A percentile compares a stretch with the other conserved stretches of the same genome.
Conservation (phyloP, 352 stramenopile genomes). For the Halophytophthora polymorphica region DNA sequence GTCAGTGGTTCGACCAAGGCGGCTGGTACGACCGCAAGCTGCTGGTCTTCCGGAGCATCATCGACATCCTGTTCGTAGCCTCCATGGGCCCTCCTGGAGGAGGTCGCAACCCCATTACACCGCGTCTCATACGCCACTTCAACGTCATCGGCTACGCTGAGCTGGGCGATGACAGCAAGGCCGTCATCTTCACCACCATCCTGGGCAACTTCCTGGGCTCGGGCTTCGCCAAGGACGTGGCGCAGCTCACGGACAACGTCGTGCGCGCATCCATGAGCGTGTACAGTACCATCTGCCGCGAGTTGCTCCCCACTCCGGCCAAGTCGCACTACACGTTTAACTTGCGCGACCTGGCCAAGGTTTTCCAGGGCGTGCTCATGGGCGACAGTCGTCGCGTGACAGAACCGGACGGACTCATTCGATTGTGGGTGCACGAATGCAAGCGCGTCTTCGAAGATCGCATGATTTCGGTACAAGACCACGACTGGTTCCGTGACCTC, state of each 20-base stretch:
- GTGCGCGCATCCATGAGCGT: conserved; percentile 87
- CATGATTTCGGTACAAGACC: conserved; percentile 89
- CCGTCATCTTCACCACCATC: conserved; percentile 92
- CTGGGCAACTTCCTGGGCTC: conserved; percentile 80
- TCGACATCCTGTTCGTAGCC: conserved; percentile 87
- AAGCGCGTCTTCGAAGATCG: conserved; percentile 94
- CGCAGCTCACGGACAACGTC: conserved; percentile 55
- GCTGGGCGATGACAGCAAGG: conserved; percentile 87
- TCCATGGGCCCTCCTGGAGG: conserved; percentile 92
- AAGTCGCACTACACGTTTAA: conserved; percentile 97
- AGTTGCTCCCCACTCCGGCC: conserved; percentile 91
- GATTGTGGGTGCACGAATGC: conserved; percentile 92
- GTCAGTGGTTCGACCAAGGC: conserved; percentile 93
- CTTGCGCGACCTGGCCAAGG: conserved; percentile 91
- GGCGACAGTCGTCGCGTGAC: conserved; percentile 71
- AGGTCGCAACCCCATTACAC: conserved; percentile 90
- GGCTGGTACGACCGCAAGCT: conserved; percentile 95
- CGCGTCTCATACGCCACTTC: conserved; percentile 90
- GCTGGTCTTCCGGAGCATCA: conserved; percentile 86
- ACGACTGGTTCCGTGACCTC: conserved; percentile 87
- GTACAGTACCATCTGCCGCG: conserved; percentile 88
- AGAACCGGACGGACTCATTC: conserved; percentile 60
- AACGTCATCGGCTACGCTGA: conserved; percentile 92
- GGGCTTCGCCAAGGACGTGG: conserved; percentile 40
- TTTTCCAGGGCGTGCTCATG: conserved; percentile 92